Conservation (phyloP, 345 rosid genomes). For the Arabidopsis arenosa region DNA sequence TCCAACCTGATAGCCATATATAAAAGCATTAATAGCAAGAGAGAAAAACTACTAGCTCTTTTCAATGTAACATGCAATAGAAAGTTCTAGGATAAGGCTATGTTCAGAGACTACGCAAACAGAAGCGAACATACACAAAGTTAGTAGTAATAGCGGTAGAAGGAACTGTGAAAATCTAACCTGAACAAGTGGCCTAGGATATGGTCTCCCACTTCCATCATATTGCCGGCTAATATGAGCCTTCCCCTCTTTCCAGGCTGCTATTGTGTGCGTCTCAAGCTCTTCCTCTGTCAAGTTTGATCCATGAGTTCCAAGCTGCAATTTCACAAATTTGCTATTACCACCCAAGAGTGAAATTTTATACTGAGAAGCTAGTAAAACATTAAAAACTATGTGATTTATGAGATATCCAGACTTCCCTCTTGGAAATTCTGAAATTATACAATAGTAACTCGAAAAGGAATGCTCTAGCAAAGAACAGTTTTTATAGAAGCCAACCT, state of each 20-base stretch:
- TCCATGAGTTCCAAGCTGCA: conserved; percentile 83
- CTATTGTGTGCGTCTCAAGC: conserved; percentile 86
- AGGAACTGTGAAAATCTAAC: conserved; percentile 49
- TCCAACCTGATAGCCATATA: conserved; percentile 71
- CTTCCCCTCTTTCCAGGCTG: conserved; percentile 97
- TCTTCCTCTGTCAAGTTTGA: conserved; percentile 92
- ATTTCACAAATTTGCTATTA: conserved; percentile 36
- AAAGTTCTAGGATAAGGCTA: conserved; percentile 18
- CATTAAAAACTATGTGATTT: background rate
- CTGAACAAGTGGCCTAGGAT: conserved; percentile 60
- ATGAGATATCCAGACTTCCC: background rate
- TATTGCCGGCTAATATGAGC: conserved; percentile 68
- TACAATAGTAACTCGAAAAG: conserved; percentile 16
- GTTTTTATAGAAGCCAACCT: conserved; percentile 52
- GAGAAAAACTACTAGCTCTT: conserved; percentile 11
- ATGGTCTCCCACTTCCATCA: conserved; percentile 65
- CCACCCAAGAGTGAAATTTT: conserved; percentile 24
- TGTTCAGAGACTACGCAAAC: conserved; percentile 2
- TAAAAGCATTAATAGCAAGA: conserved; percentile 28
- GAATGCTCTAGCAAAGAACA: conserved; percentile 23
- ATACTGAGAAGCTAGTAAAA: conserved; percentile 29
- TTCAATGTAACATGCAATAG: conserved; percentile 25
- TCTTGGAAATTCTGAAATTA: background rate
- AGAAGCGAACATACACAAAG: conserved; percentile 24
- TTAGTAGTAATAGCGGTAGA: conserved; percentile 5